These are phyloP conservation scores for Pleurotus citrinopileatus DNA, from an alignment of 768 basidiomycete species.

Conservation along the genomic window DNA sequence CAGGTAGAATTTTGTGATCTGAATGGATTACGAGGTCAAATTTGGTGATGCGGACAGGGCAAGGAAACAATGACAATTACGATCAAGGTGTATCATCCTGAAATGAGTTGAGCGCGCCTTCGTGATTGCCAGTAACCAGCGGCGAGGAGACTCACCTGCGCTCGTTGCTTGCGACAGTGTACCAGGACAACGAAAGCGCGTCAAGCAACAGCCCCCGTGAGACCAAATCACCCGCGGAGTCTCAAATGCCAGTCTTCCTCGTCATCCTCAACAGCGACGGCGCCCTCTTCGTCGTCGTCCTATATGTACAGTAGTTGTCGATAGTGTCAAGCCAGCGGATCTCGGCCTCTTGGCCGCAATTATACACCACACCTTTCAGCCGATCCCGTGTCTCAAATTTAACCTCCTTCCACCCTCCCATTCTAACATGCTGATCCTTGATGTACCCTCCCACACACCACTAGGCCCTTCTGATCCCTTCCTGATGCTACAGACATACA, in stretches of 20 bases:
- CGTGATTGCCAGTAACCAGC: neutral
- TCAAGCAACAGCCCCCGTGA: slow-evolving; percentile 4
- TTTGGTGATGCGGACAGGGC: slow-evolving; percentile 36
- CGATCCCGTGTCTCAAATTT: neutral
- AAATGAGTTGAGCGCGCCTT: neutral
- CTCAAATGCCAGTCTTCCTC: neutral
- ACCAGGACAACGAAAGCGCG: neutral
- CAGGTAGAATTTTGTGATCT: slow-evolving; percentile 24
- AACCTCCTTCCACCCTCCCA: neutral
- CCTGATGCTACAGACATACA: neutral
- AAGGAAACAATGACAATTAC: slow-evolving; percentile 40
- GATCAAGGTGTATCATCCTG: slow-evolving; percentile 54
- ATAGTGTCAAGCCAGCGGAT: too few relatives aligned
- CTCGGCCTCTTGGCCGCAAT: neutral
- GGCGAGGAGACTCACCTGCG: neutral
- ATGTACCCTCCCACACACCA: slow-evolving; percentile 3
- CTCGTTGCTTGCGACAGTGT: neutral
- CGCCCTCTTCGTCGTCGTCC: neutral
- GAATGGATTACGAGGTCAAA: slow-evolving; percentile 36
- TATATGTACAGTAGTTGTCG: too few relatives aligned
- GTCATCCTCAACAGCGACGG: neutral
- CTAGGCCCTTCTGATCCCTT: slow-evolving; percentile 9
- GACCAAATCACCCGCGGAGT: slow-evolving; percentile 5
- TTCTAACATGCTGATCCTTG: slow-evolving; percentile 4
- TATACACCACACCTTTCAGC: neutral